phyloP scores from a whole-genome alignment of 1,284 basidiomycete species.

The Bothia castanella region DNA sequence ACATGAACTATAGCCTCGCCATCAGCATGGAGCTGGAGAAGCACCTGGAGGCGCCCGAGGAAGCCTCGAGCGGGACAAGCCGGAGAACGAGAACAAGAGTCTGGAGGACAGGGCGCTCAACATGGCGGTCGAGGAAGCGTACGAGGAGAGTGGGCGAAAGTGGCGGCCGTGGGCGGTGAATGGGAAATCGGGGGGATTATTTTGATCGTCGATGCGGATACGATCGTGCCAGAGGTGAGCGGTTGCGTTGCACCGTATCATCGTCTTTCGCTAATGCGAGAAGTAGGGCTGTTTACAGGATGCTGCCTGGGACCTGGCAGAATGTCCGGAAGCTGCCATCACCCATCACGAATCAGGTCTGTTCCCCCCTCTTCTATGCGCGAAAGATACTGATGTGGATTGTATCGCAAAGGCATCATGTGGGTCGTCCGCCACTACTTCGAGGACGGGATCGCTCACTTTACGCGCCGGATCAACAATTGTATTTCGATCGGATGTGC shows the following conservation, averaged over 20 bases:
- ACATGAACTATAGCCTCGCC: conserved; percentile 82
- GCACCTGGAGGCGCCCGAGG: conserved; percentile 55
- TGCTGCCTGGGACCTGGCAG: conserved; percentile 74
- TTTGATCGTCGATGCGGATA: conserved; percentile 76
- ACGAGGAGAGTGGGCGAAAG: conserved; percentile 47
- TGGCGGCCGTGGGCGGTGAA: conserved; percentile 72
- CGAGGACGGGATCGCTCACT: conserved; percentile 82
- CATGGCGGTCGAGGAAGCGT: conserved; percentile 65
- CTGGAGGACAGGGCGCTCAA: conserved; percentile 64
- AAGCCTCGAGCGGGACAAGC: conserved; percentile 33
- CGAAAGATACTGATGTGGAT: conserved; percentile 21
- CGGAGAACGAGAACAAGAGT: conserved; percentile 28
- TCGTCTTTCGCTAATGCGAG: conserved; percentile 62
- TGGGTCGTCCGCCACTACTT: conserved; percentile 84
- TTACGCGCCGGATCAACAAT: conserved; percentile 75
- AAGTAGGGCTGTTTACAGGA: conserved; percentile 73
- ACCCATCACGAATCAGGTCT: conserved; percentile 77
- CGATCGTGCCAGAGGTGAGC: conserved; percentile 63
- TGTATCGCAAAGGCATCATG: conserved; percentile 59
- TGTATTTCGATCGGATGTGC: conserved; percentile 72
- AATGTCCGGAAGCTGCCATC: conserved; percentile 70
- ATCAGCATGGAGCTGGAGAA: conserved; percentile 77
- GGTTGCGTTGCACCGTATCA: background rate
- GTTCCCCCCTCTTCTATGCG: conserved; percentile 9
- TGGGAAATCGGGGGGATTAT: conserved; percentile 63